Base-by-base conservation (phyloP, 768 basidiomycete species). In the Sarcomyxa edulis region DNA sequence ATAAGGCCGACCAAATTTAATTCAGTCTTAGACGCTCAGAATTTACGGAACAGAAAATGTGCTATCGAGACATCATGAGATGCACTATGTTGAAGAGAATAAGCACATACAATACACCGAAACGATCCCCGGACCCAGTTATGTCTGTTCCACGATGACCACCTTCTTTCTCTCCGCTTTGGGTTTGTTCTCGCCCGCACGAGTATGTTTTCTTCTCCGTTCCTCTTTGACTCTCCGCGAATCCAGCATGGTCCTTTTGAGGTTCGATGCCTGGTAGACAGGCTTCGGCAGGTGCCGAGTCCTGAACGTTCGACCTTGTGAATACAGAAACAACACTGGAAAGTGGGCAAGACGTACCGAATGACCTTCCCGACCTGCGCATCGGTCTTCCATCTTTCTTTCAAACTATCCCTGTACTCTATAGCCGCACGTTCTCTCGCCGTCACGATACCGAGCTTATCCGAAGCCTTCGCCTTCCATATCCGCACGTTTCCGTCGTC, bases 401-500 rank as follows among this genome's bases (percentile, higher is more conserved):
- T 80, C 42, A 99, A 78, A 44, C 76, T 84, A 24, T 89, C 82
- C 15, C 96, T 72, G 64, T 98, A 98, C 59, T 98, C 94, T 47
- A 94, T 86, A 7, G 86, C 79, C 2, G 92, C 88, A 31, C 90
- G 76, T 56, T 98, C 95, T 39, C 92, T 74, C 11, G 89, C 84
- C 37, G 90, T 92, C 47, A 97, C 65, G 20, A 96, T 76, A 7
- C 95, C 96, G 24, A 99, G 69, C 58, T 89, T 94, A 49, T 93
- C 92, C 0, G 87, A 84, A 1, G 94, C 90, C 42, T 87, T 85
- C 15, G 89, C 81, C 58, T 97, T 97, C 94, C 94, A 96, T 53
- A 97, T 71, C 37, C 92, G 78, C 46, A 96, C 85, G 52, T 95
- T 96, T 8, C 93, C 93, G 52, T 96, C 93, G 48, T 96, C 94